Conservation (phyloP, 345 rosid genomes). For the Eucalyptus polybractea region DNA sequence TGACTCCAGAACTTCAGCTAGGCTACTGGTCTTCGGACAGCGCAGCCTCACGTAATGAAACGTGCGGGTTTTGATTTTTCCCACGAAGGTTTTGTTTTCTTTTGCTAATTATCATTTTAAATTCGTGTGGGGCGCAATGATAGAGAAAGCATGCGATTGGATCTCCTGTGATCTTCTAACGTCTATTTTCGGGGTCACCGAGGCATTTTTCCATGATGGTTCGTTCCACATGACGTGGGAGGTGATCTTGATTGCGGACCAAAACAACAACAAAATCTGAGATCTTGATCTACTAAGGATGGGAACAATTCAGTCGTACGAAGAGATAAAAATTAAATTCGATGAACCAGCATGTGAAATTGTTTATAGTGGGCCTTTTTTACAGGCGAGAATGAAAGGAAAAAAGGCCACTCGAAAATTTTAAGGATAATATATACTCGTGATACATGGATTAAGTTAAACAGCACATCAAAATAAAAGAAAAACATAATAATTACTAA, state of each 20-base stretch:
- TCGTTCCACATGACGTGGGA: not conserved
- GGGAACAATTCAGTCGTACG: not conserved
- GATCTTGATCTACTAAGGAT: not conserved
- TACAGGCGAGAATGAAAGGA: not conserved
- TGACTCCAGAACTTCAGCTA: not conserved
- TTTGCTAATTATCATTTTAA: not conserved
- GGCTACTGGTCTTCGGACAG: not conserved
- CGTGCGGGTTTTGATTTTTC: too few relatives aligned
- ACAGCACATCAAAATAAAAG: not conserved
- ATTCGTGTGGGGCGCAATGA: not conserved
- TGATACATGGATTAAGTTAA: not conserved
- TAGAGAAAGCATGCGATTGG: not conserved
- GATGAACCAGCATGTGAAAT: not conserved
- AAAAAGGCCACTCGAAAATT: not conserved
- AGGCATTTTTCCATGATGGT: not conserved
- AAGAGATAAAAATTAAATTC: not conserved
- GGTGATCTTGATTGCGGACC: not conserved
- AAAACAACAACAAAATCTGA: too few relatives aligned
- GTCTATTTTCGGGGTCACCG: not conserved
- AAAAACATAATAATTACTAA: not conserved
- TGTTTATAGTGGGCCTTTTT: accelerated
- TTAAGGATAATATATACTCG: not conserved
- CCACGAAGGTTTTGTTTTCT: not conserved
- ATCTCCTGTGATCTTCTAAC: too few relatives aligned
- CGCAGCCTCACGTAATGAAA: not conserved